Conservation (phyloP, 2,329 filamentous ascomycete species). For the Trichoderma atroviride region DNA sequence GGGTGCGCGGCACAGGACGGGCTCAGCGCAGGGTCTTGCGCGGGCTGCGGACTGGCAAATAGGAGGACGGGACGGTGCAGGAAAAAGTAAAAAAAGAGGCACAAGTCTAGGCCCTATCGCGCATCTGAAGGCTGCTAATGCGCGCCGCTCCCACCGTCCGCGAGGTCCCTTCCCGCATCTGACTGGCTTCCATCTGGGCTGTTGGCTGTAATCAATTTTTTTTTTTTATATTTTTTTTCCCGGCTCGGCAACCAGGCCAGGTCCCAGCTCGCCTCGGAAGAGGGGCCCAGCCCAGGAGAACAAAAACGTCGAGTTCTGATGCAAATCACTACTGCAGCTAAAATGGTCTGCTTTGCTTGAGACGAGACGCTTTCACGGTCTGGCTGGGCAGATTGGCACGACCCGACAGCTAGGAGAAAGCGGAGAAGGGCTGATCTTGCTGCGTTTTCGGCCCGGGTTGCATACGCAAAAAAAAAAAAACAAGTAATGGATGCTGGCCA, state of each 20-base stretch:
- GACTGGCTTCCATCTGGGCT: slow-evolving; percentile 13
- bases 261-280: slow-evolving; percentile 3
- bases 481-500: neutral
- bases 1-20: neutral
- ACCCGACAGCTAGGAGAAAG: slow-evolving; percentile 5
- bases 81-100: no score
- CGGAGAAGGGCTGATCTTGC: slow-evolving; percentile 17
- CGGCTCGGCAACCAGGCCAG: neutral
- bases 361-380: neutral
- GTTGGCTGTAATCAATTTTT: neutral
- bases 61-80: no score
- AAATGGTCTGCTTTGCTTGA: slow-evolving; percentile 2
- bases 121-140: neutral
- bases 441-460: neutral
- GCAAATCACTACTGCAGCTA: slow-evolving; percentile 28
- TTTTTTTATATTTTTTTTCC: neutral
- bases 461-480: neutral
- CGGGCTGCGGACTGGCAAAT: neutral
- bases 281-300: neutral
- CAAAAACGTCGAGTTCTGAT: slow-evolving; percentile 1
- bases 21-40: neutral
- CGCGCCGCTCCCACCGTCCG: slow-evolving; percentile 7
- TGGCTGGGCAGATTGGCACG: neutral
- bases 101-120: slow-evolving; percentile 2
- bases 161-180: slow-evolving; percentile 5